Percentiles rank a stretch among this genome's conserved stretches.
These are phyloP conservation scores for Thelonectria blattea DNA, from an alignment of 2,329 filamentous ascomycete species.

Conservation along the genomic window DNA sequence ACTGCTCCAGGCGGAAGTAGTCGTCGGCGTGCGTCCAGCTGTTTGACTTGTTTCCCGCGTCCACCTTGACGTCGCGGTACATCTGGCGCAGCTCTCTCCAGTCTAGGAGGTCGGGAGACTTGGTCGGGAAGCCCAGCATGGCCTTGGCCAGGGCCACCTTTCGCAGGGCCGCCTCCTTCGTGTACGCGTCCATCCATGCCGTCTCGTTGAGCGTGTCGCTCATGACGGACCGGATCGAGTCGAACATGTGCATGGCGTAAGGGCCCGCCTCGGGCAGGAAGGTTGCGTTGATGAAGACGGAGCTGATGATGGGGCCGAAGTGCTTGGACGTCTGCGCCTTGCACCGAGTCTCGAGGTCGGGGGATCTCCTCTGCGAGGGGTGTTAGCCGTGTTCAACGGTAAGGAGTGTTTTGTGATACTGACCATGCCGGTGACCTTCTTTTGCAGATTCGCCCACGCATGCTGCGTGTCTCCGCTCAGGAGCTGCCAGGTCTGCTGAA, in stretches of 20 bases:
- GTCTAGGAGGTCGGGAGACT: conserved; percentile 10
- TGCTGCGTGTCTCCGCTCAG: not conserved
- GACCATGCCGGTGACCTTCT: conserved; percentile 13
- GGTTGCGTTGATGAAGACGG: conserved; percentile 9
- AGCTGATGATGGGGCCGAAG: conserved; percentile 19
- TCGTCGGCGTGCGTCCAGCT: conserved; percentile 24
- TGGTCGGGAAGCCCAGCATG: conserved; percentile 10
- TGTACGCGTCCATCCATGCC: conserved; percentile 11
- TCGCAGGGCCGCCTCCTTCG: conserved; percentile 2
- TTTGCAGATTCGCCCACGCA: not conserved
- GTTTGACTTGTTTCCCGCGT: not conserved
- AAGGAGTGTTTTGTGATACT: not conserved
- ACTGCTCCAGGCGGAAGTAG: conserved; percentile 22
- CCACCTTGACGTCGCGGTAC: conserved; percentile 5
- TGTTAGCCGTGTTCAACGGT: not conserved
- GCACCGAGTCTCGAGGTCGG: conserved; percentile 2
- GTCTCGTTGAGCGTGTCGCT: conserved; percentile 11
- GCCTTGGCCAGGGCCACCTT: conserved; percentile 11
- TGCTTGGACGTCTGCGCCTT: conserved; percentile 5
- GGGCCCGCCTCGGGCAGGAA: not conserved
- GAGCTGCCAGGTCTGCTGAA: conserved; percentile 23
- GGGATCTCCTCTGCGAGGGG: not conserved
- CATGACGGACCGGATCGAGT: conserved; percentile 6
- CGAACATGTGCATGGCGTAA: not conserved
- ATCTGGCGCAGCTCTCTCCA: conserved; percentile 9